These are phyloP conservation scores for Talaromyces nanjingensis DNA, from an alignment of 495 filamentous ascomycete genomes.

Conservation along the genomic window DNA sequence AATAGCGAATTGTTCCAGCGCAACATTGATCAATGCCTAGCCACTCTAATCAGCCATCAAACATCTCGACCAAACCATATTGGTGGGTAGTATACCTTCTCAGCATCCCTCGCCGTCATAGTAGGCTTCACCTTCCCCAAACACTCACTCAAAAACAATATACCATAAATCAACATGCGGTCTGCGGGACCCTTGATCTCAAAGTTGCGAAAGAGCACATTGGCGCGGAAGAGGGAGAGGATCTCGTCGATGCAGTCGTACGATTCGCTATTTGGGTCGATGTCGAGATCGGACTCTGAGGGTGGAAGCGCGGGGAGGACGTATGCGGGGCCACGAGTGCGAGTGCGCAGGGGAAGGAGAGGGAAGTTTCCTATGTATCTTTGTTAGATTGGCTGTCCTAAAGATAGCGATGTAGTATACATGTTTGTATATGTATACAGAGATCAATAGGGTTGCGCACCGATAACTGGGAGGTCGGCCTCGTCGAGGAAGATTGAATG, in stretches of 20 bases:
- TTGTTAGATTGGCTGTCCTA: neutral
- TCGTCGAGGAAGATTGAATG: conserved; percentile 90
- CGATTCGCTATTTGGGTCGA: conserved; percentile 76
- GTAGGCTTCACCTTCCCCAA: conserved; percentile 73
- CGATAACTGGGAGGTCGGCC: conserved; percentile 59
- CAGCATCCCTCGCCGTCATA: conserved; percentile 52
- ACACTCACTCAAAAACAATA: conserved; percentile 85
- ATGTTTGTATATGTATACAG: conserved; percentile 7
- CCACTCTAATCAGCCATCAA: neutral
- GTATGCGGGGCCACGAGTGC: conserved; percentile 86
- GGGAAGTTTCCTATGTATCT: conserved; percentile 73
- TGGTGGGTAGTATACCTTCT: conserved; percentile 38
- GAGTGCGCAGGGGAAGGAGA: conserved; percentile 86
- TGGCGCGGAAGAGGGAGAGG: conserved; percentile 87
- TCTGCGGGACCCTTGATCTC: conserved; percentile 97
- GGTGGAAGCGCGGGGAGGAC: conserved; percentile 68
- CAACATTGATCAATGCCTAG: conserved; percentile 59
- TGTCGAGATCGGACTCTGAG: conserved; percentile 57
- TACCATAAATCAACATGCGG: conserved; percentile 91
- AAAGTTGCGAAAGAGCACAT: conserved; percentile 98
- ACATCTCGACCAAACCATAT: neutral
- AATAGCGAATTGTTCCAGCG: conserved; percentile 88
- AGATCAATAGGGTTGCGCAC: conserved; percentile 27
- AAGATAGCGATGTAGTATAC: neutral
- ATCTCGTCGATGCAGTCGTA: conserved; percentile 96